Base-by-base conservation (phyloP, 306 rosid species). In the Begonia loranthoides region DNA sequence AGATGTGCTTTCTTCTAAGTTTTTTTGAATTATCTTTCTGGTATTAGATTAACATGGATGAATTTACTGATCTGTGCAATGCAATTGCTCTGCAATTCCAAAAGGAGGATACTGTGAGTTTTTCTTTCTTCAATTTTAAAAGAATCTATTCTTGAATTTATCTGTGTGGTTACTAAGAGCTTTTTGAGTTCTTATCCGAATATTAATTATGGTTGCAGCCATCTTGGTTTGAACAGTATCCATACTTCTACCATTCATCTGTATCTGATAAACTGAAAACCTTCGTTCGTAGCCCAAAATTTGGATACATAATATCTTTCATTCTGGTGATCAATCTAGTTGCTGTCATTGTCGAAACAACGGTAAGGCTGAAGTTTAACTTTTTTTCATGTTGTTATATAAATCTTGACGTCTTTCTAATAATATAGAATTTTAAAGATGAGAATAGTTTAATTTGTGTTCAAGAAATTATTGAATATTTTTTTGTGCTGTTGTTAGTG, bases 261-360 rank as follows among this genome's bases (percentile, higher is more conserved):
- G 43, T 17, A 51, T 90, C 94, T 13, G 70, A 74, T 69, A 80
- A 70, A 51, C 63, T 90, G 76, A 90, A 80, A 79, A 66, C 51
- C 59, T 85, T 90, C 15, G 70, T 86, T 59, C 80, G 66, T 77
- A 74, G 73, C 68, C 69, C 86, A 51, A 76, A 51, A 73, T 90
- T 90, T 65, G 95, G 92, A 76, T 90, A 86, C 79, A 55, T 80
- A 55, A 58, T 90, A 70, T 86, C 99, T 65, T 80, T 66, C 73
- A 52, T 90, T 58, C 95, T 90, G 45, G 12, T 90, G 39, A 48
- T 90, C 57, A 90, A 90, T 64, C 64, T 90, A 55, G 51, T 53
- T 73, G 80, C 99, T 28, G 99, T 90, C 68, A 67, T 90, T 52
- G 66, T 78, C 52, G 99, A 90, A 88, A 90, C 99, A 64, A 86